Base-by-base conservation (phyloP, 805 yeast genomes). In the Candida pseudofarinosa region DNA sequence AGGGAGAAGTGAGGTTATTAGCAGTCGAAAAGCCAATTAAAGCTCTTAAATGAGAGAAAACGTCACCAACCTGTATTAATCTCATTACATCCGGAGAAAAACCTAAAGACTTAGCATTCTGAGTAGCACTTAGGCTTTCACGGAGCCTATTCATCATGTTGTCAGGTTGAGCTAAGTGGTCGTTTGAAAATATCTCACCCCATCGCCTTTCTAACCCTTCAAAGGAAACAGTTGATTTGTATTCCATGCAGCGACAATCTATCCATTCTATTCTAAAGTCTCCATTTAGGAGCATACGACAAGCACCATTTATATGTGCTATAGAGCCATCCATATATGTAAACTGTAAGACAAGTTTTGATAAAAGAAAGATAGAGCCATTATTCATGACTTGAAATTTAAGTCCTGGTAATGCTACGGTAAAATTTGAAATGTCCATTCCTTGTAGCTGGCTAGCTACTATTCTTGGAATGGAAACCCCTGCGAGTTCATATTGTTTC, bases 41-140 rank as follows among this genome's bases (percentile, higher is more conserved):
- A 4, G 85, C 80, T 42, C 77, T 74, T 48, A 88, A 69, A 47
- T 79, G 78, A 0, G 88, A 73, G 88, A 88, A 84, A 7, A 83
- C 83, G 59, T 87, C 93, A 34, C 88, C 76, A 3, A 85, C 78
- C 59, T 86, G 91, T 64, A 88, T 62, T 17, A 82, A 71, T 45
- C 91, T 67, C 79, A 86, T 76, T 4, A 86, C 80, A 33, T 74
- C 74, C 40, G 77, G 81, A 42, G 79, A 81, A 4, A 85, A 60
- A 0, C 95, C 95, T 48, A 76, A 76, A 41, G 74, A 73, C 3
- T 81, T 67, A 42, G 81, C 62, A 33, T 66, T 65, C 36, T 71
- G 66, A 47, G 71, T 71, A 0, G 82, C 80, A 34, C 65, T 62
- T 33, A 72, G 67, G 30, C 65, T 43, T 3, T 44, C 38, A 36